phyloP scores from a whole-genome alignment of 2,329 filamentous ascomycete genomes.

The Epichloe sylvatica region DNA sequence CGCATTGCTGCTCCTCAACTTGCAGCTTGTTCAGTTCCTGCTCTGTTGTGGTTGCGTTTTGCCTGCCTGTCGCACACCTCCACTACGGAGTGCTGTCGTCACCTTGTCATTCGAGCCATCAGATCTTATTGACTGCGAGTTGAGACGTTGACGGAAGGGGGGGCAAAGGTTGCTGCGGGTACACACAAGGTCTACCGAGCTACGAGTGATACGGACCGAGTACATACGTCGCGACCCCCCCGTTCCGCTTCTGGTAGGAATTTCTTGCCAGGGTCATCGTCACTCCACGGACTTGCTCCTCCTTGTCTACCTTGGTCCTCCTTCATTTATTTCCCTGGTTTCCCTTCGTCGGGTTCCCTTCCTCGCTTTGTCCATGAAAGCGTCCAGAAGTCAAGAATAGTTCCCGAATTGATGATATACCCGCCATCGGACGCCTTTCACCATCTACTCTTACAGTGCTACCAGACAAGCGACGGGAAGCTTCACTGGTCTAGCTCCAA shows the following conservation, averaged over 20 bases:
- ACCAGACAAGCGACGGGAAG: not conserved
- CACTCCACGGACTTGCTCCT: constrained; percentile 1
- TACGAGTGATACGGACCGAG: not conserved
- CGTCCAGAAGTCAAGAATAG: not conserved
- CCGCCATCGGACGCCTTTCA: not conserved
- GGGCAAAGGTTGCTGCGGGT: not conserved
- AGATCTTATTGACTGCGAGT: not conserved
- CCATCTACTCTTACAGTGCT: not conserved
- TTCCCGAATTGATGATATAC: too few species aligned
- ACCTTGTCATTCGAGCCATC: not conserved
- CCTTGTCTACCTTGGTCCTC: not conserved
- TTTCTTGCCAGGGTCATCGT: constrained; percentile 3
- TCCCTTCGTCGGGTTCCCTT: not conserved
- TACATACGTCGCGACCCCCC: not conserved
- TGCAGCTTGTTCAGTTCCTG: not conserved
- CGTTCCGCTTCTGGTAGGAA: constrained; percentile 6
- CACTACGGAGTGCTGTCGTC: not conserved
- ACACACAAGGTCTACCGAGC: not conserved
- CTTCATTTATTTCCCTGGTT: not conserved
- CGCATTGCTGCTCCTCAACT: too few species aligned
- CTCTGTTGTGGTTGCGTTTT: not conserved
- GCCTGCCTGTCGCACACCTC: not conserved
- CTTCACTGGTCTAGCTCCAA: not conserved
- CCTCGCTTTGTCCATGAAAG: not conserved
- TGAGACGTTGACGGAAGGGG: not conserved